Conservation (phyloP, 2,329 filamentous ascomycete genomes). For the Metarhizium guizhouense region DNA sequence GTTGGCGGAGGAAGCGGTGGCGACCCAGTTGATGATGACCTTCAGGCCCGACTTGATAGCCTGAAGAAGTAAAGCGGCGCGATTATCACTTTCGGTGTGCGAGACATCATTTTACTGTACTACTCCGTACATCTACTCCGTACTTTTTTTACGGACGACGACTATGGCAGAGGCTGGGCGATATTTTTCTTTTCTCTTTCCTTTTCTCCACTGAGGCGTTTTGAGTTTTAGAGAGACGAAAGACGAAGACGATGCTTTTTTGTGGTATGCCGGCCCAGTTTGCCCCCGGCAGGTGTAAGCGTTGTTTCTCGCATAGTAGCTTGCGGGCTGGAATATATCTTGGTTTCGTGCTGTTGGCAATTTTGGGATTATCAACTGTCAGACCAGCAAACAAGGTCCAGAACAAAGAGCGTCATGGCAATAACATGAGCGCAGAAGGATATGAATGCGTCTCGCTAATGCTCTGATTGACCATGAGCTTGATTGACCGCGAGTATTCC, state of each 20-base stretch:
- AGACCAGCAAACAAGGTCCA: no score
- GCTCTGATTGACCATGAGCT: no score
- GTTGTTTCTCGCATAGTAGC: neutral
- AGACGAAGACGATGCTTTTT: neutral
- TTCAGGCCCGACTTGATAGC: slow-evolving; percentile 89
- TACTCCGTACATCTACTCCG: neutral
- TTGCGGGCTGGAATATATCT: neutral
- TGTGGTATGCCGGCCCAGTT: neutral
- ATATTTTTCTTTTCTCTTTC: neutral
- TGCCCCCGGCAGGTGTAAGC: neutral
- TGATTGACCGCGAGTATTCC: no score
- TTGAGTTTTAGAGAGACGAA: neutral
- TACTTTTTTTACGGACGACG: neutral
- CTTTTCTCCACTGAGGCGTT: neutral
- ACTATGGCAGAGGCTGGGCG: neutral
- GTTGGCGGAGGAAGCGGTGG: slow-evolving; percentile 53
- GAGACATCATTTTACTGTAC: neutral
- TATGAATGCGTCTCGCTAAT: no score
- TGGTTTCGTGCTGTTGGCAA: neutral
- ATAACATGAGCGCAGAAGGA: no score
- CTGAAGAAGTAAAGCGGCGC: slow-evolving; percentile 46
- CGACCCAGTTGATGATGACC: slow-evolving; percentile 74
- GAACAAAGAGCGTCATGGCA: no score
- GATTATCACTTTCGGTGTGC: no score
- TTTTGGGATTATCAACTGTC: neutral